phyloP scores from a whole-genome alignment of 2,329 filamentous ascomycete species.

The Gremmenia infestans region DNA sequence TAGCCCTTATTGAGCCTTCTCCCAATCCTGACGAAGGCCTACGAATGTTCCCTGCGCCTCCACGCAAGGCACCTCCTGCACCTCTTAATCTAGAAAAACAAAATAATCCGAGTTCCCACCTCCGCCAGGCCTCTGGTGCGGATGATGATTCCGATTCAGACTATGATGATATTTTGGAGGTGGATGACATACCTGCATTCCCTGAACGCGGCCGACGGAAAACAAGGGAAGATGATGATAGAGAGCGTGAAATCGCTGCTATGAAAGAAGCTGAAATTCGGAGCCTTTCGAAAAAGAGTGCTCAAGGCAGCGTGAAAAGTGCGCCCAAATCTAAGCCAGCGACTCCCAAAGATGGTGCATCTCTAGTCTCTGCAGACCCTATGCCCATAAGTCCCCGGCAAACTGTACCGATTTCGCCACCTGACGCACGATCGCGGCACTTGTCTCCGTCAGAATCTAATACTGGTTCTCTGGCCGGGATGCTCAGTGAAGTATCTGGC shows the following conservation, averaged over 20 bases:
- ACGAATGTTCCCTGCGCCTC: conserved; percentile 51
- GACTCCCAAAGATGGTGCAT: conserved; percentile 39
- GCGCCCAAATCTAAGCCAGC: conserved; percentile 39
- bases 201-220: conserved; percentile 68
- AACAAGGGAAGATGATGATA: conserved; percentile 84
- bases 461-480: conserved; percentile 47
- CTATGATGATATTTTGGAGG: conserved; percentile 72
- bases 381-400: conserved; percentile 38
- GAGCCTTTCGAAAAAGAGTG: conserved; percentile 70
- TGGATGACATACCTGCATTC: conserved; percentile 54
- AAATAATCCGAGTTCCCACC: conserved; percentile 36
- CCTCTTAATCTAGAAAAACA: conserved; percentile 65
- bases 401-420: conserved; percentile 29
- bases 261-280: conserved; percentile 63
- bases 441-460: conserved; percentile 32
- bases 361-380: conserved; percentile 24
- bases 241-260: conserved; percentile 65
- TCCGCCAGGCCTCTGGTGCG: conserved; percentile 39
- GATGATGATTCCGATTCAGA: conserved; percentile 71
- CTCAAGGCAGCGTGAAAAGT: conserved; percentile 51
- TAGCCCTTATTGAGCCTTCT: conserved; percentile 39
- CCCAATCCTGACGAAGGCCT: conserved; percentile 42
- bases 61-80: conserved; percentile 78
- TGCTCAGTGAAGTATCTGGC: conserved; percentile 38
- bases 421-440: conserved; percentile 28